Evolutionary conservation across 2,329 filamentous ascomycete genomes (phyloP), one percentile per base, ranked within the genome.

Genomic region (Grosmannia serpens): DNA sequence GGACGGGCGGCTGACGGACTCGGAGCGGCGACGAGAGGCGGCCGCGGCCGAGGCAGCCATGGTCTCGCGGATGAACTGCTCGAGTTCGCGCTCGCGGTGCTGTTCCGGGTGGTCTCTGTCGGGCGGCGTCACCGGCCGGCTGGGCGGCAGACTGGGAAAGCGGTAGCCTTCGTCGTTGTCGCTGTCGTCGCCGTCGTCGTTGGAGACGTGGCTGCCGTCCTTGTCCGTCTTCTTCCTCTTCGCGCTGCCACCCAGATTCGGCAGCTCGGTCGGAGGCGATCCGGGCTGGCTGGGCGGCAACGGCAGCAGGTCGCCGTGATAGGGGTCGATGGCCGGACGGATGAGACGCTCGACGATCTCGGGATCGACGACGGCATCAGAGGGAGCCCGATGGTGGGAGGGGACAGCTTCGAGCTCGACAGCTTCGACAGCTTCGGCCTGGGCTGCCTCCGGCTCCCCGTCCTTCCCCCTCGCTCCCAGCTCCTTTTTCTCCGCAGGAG

Each of bases 271-370:
- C 64, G 60, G 67, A 29, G 79, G 80, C 56, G 79, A 79, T 47
- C 73, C 73, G 60, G 81, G 77, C 61, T 76, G 74, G 67, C 81
- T 85, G 35, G 83, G 83, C 57, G 84, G 84, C 46, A 87, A 71
- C 44, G 82, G 82, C 59, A 87, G 76, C 54, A 86, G 71, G 67
- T 87, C 84, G 62, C 82, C 81, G 71, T 84, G 84, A 63, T 82
- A 77, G 46, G 84, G 84, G 67, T 87, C 84, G 65, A 86, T 85
- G 63, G 83, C 82, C 63, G 82, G 82, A 67, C 83, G 83, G 70
- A 86, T 79, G 62, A 75, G 73, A 62, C 82, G 75, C 59, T 77
- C 74, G 55, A 75, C 73, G 64, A 86, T 80, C 64, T 85, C 83
- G 22, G 81, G 79, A 64, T 85, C 81, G 60, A 80, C 69, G 51